Evolutionary conservation across 2,329 filamentous ascomycete genomes (phyloP).

Genomic region (Cordyceps cateniannulata): DNA sequence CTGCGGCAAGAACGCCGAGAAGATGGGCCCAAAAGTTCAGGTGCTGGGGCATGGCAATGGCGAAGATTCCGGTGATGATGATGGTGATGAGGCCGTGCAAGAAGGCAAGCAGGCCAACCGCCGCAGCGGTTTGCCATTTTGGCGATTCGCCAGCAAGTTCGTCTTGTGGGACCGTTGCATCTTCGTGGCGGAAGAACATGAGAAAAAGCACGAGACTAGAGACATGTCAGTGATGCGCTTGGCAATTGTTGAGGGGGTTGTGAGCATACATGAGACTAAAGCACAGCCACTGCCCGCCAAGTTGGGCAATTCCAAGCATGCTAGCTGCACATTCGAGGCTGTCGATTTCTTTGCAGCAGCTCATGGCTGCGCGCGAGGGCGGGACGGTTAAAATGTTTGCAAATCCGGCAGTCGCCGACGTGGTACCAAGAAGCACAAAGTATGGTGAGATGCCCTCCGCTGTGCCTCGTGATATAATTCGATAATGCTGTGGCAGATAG

Average conservation of each 20-base stretch:
- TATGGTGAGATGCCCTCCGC: conserved; percentile 94
- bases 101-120: conserved; percentile 66
- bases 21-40: conserved; percentile 78
- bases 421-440: conserved; percentile 89
- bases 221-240: conserved; percentile 17
- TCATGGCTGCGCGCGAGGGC: conserved; percentile 74
- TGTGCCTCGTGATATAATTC: conserved; percentile 78
- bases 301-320: conserved; percentile 80
- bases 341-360: conserved; percentile 77
- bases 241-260: neutral
- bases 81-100: conserved; percentile 67
- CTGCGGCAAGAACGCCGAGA: conserved; percentile 71
- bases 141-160: conserved; percentile 47
- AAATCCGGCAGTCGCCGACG: conserved; percentile 81
- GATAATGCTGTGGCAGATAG: conserved; percentile 89
- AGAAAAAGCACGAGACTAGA: conserved; percentile 83
- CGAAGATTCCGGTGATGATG: conserved; percentile 62
- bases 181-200: conserved; percentile 76
- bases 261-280: conserved; percentile 78
- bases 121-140: conserved; percentile 71
- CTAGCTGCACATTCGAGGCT: conserved; percentile 79
- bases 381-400: conserved; percentile 87
- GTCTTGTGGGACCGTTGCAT: conserved; percentile 42
- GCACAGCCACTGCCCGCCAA: conserved; percentile 86
- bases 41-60: conserved; percentile 53